Evolutionary conservation across 2,329 filamentous ascomycete species (phyloP).

Genomic region (Ophiognomonia clavigignenti-juglandacearum): DNA sequence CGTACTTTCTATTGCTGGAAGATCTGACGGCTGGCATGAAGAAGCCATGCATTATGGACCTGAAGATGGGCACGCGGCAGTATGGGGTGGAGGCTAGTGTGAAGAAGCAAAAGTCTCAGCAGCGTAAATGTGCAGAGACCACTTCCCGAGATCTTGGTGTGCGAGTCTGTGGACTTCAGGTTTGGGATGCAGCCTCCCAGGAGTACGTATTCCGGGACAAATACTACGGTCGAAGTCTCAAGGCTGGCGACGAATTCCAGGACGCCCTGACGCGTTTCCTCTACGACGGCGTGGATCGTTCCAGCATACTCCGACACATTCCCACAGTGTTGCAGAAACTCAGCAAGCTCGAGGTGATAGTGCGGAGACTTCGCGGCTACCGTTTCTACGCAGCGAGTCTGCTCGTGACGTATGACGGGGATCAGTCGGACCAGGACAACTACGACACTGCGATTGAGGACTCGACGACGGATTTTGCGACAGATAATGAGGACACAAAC

Average conservation of each 20-base stretch:
- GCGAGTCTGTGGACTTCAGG: slow-evolving; percentile 90
- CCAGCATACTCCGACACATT: slow-evolving; percentile 80
- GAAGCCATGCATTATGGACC: slow-evolving; percentile 89
- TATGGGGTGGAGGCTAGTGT: slow-evolving; percentile 88
- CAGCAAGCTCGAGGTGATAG: slow-evolving; percentile 75
- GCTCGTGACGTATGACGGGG: slow-evolving; percentile 95
- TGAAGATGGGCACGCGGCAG: slow-evolving; percentile 98
- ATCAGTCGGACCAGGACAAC: slow-evolving; percentile 45
- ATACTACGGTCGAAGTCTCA: slow-evolving; percentile 86
- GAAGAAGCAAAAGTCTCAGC: slow-evolving; percentile 90
- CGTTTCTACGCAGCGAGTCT: slow-evolving; percentile 94
- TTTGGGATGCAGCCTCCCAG: slow-evolving; percentile 82
- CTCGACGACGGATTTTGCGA: slow-evolving; percentile 54
- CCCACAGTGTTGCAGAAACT: slow-evolving; percentile 83
- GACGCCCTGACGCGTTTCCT: slow-evolving; percentile 83
- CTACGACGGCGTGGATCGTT: slow-evolving; percentile 79
- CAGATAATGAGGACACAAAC: slow-evolving; percentile 48
- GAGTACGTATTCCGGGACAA: slow-evolving; percentile 96
- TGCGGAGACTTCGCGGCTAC: slow-evolving; percentile 74
- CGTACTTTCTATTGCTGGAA: slow-evolving; percentile 90
- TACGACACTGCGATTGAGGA: slow-evolving; percentile 50
- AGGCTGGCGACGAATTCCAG: slow-evolving; percentile 84
- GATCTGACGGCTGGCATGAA: slow-evolving; percentile 97
- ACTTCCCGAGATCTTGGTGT: slow-evolving; percentile 91
- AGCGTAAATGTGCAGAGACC: slow-evolving; percentile 85